Base-by-base conservation (phyloP, 2,329 filamentous ascomycete genomes). In the Kalaharituber pfeilii region DNA sequence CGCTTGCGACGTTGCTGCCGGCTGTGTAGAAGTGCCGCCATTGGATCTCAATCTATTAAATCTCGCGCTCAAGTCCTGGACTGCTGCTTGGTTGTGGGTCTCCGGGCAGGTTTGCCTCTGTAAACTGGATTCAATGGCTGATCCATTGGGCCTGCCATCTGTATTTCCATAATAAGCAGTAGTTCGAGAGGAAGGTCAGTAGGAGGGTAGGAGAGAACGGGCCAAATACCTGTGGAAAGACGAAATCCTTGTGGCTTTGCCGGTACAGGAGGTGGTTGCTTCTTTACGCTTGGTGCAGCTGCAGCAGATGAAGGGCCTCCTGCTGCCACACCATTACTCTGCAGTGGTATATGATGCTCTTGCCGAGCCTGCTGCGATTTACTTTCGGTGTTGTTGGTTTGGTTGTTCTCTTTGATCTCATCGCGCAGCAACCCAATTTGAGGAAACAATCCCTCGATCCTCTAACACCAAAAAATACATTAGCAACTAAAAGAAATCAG, bases 401-500 rank as follows among this genome's bases (percentile, higher is more conserved):
- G n/a, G n/a, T n/a, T n/a, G 60, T 83, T 78, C 59, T 77, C 72
- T 57, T 78, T 76, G 58, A 83, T 81, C 0, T 73, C 67, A 29
- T 69, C 67, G n/a, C n/a, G n/a, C n/a, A n/a, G n/a, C n/a, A n/a
- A n/a, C n/a, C n/a, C n/a, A n/a, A n/a, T n/a, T n/a, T n/a, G n/a
- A n/a, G n/a, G n/a, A n/a, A n/a, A n/a, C n/a, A n/a, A n/a, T n/a
- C n/a, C n/a, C n/a, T n/a, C n/a, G n/a, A n/a, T n/a, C n/a, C n/a
- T n/a, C n/a, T n/a, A n/a, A n/a, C n/a, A n/a, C n/a, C n/a, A n/a
- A n/a, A n/a, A n/a, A n/a, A n/a, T n/a, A n/a, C n/a, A n/a, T n/a
- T n/a, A n/a, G n/a, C n/a, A n/a, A n/a, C n/a, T n/a, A n/a, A n/a
- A n/a, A n/a, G n/a, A n/a, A n/a, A n/a, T n/a, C n/a, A n/a, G n/a